Evolutionary conservation across 805 yeast genomes (phyloP), one percentile per base, ranked within the genome.

Genomic region (Saccharomyces mikatae): DNA sequence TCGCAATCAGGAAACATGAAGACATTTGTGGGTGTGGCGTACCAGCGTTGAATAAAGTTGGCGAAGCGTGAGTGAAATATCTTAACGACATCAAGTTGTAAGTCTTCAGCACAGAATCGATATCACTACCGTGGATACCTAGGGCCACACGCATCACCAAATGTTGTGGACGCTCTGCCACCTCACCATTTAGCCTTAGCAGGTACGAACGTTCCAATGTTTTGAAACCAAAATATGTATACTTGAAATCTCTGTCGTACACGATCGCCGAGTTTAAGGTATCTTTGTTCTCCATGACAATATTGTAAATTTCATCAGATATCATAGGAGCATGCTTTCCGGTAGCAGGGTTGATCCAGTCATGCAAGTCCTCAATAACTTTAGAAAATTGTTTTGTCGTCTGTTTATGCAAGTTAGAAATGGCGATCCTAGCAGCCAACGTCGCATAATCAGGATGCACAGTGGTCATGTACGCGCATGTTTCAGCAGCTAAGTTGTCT

Each of bases 391-490:
- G 86, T 72, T 87, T 87, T 57, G 89, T 87, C 52, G 97, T 91
- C 74, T 90, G 96, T 74, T 91, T 91, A 76, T 92, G 97, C 68
- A 94, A 78, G 71, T 89, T 89, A 46, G 97, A 88, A 53, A 94
- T 85, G 22, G 98, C 97, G 57, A 92, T 86, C 75, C 99, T 84
- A 36, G 98, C 97, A 53, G 97, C 97, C 63, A 90, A 78, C 47
- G 84, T 83, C 28, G 97, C 97, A 65, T 92, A 91, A 74, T 94
- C 98, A n/a, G 98, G 98, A 71, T 92, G 98, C 58, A 88, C 81
- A 11, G 98, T 92, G 56, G 97, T 90, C 97, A 94, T 89, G 68
- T 86, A 87, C 47, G 98, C 98, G 55, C 97, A 96, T 41, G 97
- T 90, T 74, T 94, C 99, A 47, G 98, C 97, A 50, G 98, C 91